Evolutionary conservation across 257 asterid genomes (phyloP).

Genomic region (Prunella vulgaris): DNA sequence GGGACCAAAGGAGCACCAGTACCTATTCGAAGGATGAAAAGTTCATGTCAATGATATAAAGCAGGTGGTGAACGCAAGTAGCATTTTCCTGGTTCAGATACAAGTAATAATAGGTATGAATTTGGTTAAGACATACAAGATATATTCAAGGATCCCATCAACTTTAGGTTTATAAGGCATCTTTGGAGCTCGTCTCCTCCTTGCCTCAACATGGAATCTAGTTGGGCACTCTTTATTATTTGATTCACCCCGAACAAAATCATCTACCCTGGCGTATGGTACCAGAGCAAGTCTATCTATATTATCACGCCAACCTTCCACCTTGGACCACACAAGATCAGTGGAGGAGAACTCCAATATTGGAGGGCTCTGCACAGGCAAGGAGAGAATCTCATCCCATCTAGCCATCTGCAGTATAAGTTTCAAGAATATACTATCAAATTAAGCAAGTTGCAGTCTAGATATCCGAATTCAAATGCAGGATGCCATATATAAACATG

Average conservation of each 20-base stretch:
- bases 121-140: slow-evolving; percentile 46
- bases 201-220: slow-evolving; percentile 88
- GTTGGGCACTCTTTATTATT: slow-evolving; percentile 85
- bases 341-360: slow-evolving; percentile 68
- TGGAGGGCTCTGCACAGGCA: slow-evolving; percentile 95
- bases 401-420: slow-evolving; percentile 82
- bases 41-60: not conserved
- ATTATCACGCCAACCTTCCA: slow-evolving; percentile 92
- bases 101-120: slow-evolving; percentile 3
- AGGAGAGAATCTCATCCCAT: slow-evolving; percentile 91
- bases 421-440: not conserved
- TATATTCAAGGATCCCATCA: slow-evolving; percentile 92
- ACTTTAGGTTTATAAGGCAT: slow-evolving; percentile 75
- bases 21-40: slow-evolving; percentile 41
- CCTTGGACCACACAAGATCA: slow-evolving; percentile 92
- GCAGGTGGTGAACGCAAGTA: not conserved
- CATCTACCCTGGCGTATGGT: slow-evolving; percentile 82
- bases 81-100: not conserved
- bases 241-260: slow-evolving; percentile 90
- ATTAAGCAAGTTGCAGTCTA: not conserved
- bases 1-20: slow-evolving; percentile 99
- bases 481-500: not conserved
- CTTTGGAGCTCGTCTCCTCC: slow-evolving; percentile 61
- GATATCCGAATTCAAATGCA: not conserved
- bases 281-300: slow-evolving; percentile 77